Evolutionary conservation across 306 rosid genomes (phyloP).

Genomic region (Pyrus communis): DNA sequence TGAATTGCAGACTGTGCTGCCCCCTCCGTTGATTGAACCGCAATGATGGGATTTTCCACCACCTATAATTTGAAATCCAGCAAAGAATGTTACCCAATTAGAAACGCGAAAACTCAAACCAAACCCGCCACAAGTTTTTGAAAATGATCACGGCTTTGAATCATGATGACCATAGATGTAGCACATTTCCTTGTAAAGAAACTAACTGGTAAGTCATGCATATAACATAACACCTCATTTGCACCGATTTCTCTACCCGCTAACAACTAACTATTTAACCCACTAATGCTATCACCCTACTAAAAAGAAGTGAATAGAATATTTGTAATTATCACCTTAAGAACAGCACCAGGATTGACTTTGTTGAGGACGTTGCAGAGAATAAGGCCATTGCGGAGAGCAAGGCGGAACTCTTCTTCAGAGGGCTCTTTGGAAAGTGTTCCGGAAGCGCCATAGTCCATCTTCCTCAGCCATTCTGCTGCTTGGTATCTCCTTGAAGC

Average conservation of each 20-base stretch:
- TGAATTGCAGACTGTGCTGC: constrained; percentile 95
- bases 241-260: neutral
- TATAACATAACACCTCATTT: neutral
- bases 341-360: constrained; percentile 90
- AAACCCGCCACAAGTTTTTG: neutral
- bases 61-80: constrained; percentile 35
- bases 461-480: constrained; percentile 85
- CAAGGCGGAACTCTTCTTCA: constrained; percentile 76
- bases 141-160: neutral
- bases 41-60: constrained; percentile 62
- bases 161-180: neutral
- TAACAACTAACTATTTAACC: too few species aligned
- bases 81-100: neutral
- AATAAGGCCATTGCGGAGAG: constrained; percentile 89
- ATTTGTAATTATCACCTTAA: constrained; percentile 34
- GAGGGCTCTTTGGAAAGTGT: constrained; percentile 66
- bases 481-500: constrained; percentile 86
- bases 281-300: too few species aligned
- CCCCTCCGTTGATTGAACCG: constrained; percentile 66
- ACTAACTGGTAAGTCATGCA: neutral
- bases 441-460: constrained; percentile 73
- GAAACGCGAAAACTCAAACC: neutral
- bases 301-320: too few species aligned
- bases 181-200: neutral
- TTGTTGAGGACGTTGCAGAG: constrained; percentile 96